Conservation (phyloP, 208 protist genomes). For the Acanthamoeba castellanii region DNA sequence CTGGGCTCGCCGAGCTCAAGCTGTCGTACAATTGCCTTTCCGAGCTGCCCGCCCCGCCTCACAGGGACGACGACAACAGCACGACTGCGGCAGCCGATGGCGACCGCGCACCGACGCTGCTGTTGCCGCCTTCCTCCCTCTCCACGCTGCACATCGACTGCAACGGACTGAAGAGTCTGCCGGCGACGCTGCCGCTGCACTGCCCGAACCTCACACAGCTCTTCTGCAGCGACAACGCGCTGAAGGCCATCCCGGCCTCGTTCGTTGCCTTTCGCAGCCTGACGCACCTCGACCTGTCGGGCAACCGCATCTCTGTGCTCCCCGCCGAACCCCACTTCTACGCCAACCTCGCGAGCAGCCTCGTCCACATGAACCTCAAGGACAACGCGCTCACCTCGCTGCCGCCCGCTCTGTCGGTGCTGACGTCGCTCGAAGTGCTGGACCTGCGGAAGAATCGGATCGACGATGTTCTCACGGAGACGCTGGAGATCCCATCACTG, state of each 20-base stretch:
- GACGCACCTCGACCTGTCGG: constrained; percentile 19
- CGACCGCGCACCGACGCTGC: background rate
- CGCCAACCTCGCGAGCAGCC: background rate
- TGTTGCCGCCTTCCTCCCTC: background rate
- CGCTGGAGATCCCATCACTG: background rate
- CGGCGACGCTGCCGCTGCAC: background rate
- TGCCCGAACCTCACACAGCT: constrained; percentile 22
- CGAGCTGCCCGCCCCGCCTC: background rate
- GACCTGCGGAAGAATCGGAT: constrained; percentile 33
- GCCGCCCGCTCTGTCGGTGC: background rate
- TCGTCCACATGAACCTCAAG: background rate
- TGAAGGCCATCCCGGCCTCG: background rate
- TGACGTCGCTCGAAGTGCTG: constrained; percentile 12
- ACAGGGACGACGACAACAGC: background rate
- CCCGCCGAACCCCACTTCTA: background rate
- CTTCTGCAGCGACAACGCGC: background rate
- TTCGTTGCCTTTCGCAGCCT: background rate
- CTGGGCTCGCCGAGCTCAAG: background rate
- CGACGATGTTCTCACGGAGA: background rate
- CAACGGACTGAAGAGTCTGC: background rate
- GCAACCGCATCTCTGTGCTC: constrained; percentile 5
- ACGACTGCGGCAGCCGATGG: background rate
- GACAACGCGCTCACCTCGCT: background rate
- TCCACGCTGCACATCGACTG: constrained; percentile 16
- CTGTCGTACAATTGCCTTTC: constrained; percentile 43